Conservation (phyloP, 2,329 filamentous ascomycete species). For the Atkinsonella hypoxylon region DNA sequence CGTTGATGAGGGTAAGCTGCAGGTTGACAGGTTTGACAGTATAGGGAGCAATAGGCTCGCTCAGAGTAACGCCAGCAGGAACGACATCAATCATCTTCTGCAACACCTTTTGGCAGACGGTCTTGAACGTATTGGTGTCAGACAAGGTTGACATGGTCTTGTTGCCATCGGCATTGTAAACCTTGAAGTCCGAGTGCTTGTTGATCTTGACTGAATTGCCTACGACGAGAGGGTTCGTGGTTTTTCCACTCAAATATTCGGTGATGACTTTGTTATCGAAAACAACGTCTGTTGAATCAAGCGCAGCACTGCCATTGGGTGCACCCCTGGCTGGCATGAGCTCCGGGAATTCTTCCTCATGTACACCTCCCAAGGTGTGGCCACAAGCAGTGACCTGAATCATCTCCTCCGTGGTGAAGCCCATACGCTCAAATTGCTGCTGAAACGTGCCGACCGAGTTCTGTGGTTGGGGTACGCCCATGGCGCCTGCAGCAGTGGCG, state of each 20-base stretch:
- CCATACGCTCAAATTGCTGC: conserved; percentile 45
- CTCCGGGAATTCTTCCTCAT: conserved; percentile 38
- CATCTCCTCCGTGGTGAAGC: conserved; percentile 44
- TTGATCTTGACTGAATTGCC: conserved; percentile 32
- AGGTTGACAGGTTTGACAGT: conserved; percentile 46
- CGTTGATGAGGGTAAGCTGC: conserved; percentile 39
- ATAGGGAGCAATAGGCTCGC: conserved; percentile 42
- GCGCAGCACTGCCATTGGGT: conserved; percentile 29
- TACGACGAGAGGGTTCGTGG: conserved; percentile 42
- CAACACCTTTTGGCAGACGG: conserved; percentile 37
- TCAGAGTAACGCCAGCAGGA: conserved; percentile 36
- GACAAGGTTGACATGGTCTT: conserved; percentile 38
- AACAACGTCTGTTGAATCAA: conserved; percentile 34
- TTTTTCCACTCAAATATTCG: conserved; percentile 43
- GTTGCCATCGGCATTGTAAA: conserved; percentile 45
- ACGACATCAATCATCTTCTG: conserved; percentile 52
- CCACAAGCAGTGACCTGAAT: conserved; percentile 49
- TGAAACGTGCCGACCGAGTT: conserved; percentile 39
- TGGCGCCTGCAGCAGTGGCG: conserved; percentile 32
- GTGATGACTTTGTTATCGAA: conserved; percentile 47
- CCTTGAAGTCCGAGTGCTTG: conserved; percentile 41
- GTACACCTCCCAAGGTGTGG: conserved; percentile 49
- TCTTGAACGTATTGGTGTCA: conserved; percentile 31
- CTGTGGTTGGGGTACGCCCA: conserved; percentile 45
- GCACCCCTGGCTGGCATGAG: conserved; percentile 34